Base-by-base conservation (phyloP, 768 basidiomycete genomes). In the Chlorophyllum brunneum region DNA sequence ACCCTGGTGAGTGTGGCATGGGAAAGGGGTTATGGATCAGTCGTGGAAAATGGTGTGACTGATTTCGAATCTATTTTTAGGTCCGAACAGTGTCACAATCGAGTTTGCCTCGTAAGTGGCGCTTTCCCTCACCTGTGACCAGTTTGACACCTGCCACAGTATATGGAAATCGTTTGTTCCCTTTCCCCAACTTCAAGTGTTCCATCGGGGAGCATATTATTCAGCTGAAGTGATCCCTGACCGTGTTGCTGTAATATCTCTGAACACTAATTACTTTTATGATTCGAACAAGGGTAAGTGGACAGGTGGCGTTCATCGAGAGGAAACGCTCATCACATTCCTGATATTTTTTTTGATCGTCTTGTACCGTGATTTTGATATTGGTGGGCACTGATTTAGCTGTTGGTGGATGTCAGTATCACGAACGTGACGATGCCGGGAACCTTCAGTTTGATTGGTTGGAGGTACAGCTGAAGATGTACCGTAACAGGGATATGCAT, bases 201-300 rank as follows among this genome's bases (percentile, higher is more conserved):
- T 95, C 66, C 85, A 87, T 56, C 77, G 88, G 29, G 92, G 93
- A n/a, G 90, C 85, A 16, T 95, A 95, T 68, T 95, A 76, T 61
- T 76, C 87, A 2, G 73, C 79, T 31, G 92, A 94, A 60, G 86
- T 95, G 36, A 81, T 95, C 26, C 86, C 88, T 0, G 76, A 83
- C 56, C 61, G 80, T 51, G 59, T 94, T 33, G 90, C 88, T 9
- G 88, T 85, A 43, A 83, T 97, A 62, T 87, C 86, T 58, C 71
- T 95, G 46, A 97, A 94, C 67, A 93, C 92, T 0, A 79, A 95
- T 70, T 95, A 90, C 69, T 94, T 90, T 71, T 95, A 88, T 66
- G 88, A 91, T 64, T 83, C 87, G 11, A 94, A 94, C 67, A 88
- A 89, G 72, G 86, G 90, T 86, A 48, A 49, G 48, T 26, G 18